Percentiles rank a stretch among this genome's conserved stretches.
Conservation (phyloP, 208 protist genomes). For the Phytomonas sp. region DNA sequence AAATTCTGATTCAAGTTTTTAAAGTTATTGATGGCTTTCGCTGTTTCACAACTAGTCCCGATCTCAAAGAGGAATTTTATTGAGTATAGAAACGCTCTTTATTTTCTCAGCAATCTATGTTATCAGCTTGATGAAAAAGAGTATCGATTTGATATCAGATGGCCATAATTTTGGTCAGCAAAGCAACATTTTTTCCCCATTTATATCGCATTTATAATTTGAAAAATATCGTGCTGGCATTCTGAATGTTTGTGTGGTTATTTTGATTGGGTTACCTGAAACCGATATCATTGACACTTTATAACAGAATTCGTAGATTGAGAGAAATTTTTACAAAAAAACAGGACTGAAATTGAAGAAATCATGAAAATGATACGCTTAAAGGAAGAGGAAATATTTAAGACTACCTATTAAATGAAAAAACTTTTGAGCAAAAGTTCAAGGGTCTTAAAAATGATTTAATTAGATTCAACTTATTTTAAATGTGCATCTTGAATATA, state of each 20-base stretch:
- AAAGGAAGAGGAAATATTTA: not conserved
- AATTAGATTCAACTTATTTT: not conserved
- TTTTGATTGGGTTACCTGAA: constrained; percentile 15
- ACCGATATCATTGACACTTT: constrained; percentile 21
- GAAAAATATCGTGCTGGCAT: constrained; percentile 8
- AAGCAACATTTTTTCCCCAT: not conserved
- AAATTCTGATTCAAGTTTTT: too few species aligned
- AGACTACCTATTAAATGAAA: not conserved
- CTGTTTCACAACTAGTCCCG: too few species aligned
- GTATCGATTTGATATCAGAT: constrained; percentile 2
- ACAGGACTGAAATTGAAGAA: not conserved
- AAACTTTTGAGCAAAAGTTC: constrained; percentile 8
- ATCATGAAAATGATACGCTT: not conserved
- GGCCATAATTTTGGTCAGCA: not conserved
- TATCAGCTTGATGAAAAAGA: too few species aligned
- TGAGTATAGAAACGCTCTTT: too few species aligned
- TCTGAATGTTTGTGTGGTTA: constrained; percentile 12
- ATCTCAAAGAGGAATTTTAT: too few species aligned
- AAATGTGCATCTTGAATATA: not conserved
- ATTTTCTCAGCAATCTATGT: too few species aligned
- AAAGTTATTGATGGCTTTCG: too few species aligned
- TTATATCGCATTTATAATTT: constrained; percentile 6
- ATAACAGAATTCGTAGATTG: constrained; percentile 28
- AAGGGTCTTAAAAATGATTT: constrained; percentile 16
- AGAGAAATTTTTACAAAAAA: constrained; percentile 14